Evolutionary conservation across 768 basidiomycete genomes (phyloP).

Genomic region (Gloeopeniophorella convolvens): DNA sequence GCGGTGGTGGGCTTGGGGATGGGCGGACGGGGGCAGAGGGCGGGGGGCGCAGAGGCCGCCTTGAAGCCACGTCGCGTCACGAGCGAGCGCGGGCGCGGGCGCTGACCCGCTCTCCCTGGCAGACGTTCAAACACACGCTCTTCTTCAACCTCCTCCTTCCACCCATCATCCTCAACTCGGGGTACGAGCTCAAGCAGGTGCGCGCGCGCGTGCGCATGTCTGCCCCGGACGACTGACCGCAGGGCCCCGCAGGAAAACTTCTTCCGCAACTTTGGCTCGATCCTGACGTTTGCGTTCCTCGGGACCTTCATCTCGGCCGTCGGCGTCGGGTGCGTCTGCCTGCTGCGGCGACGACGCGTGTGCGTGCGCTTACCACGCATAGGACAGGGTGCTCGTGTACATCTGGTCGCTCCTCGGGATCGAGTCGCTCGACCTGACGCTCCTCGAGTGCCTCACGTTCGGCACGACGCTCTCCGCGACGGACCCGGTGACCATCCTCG

Average conservation of each 20-base stretch:
- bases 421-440: constrained; percentile 76
- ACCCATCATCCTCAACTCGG: constrained; percentile 96
- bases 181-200: constrained; percentile 95
- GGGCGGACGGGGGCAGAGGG: too few species aligned
- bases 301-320: constrained; percentile 59
- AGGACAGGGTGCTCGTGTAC: constrained; percentile 83
- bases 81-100: background rate
- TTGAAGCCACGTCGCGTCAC: background rate
- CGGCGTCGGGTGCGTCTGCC: background rate
- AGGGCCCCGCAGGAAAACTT: constrained; percentile 75
- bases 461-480: constrained; percentile 96
- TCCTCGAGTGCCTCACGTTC: constrained; percentile 93
- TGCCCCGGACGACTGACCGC: background rate
- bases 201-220: constrained; percentile 21
- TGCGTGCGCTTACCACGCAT: constrained; percentile 37
- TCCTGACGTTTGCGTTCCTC: constrained; percentile 86
- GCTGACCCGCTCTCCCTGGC: constrained; percentile 5
- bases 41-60: background rate
- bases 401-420: constrained; percentile 90
- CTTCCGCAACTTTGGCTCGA: constrained; percentile 97
- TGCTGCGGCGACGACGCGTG: background rate
- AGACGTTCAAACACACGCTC: constrained; percentile 95
- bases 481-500: constrained; percentile 95
- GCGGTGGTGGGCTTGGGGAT: background rate
- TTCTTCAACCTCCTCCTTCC: constrained; percentile 98